Evolutionary conservation across 768 basidiomycete genomes (phyloP).

Genomic region (Kwoniella dejecticola): DNA sequence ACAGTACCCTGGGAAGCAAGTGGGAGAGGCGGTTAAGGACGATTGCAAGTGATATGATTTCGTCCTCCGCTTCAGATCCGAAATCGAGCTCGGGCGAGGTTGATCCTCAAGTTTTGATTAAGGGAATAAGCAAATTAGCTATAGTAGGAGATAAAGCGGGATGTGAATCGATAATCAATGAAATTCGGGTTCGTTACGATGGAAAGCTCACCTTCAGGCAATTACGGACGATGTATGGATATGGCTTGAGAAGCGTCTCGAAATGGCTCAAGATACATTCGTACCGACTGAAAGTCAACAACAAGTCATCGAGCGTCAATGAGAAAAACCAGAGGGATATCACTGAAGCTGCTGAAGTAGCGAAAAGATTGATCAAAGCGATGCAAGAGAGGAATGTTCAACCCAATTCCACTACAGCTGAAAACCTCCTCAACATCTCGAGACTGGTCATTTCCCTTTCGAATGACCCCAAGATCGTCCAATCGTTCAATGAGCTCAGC

Average conservation of each 20-base stretch:
- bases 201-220: constrained; percentile 6
- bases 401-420: constrained; percentile 17
- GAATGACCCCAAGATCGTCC: neutral
- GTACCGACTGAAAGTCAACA: constrained; percentile 3
- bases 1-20: constrained; percentile 13
- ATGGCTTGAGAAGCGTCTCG: constrained; percentile 14
- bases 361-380: constrained; percentile 5
- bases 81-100: too few species aligned
- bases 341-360: constrained; percentile 2
- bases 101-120: constrained; percentile 15
- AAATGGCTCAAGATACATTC: constrained; percentile 17
- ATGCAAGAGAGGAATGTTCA: constrained; percentile 17
- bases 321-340: constrained; percentile 1
- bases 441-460: constrained; percentile 5
- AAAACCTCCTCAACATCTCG: constrained; percentile 15
- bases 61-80: neutral
- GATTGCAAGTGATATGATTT: constrained; percentile 20
- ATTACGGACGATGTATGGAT: constrained; percentile 15
- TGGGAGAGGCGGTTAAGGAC: constrained; percentile 23
- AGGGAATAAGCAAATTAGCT: constrained; percentile 11
- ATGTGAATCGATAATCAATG: constrained; percentile 23
- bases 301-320: neutral
- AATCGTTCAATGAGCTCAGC: constrained; percentile 14
- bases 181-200: constrained; percentile 17
- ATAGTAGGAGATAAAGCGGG: constrained; percentile 15